Conservation (phyloP, 2,329 filamentous ascomycete species). For the Microdochium trichocladiopsis region DNA sequence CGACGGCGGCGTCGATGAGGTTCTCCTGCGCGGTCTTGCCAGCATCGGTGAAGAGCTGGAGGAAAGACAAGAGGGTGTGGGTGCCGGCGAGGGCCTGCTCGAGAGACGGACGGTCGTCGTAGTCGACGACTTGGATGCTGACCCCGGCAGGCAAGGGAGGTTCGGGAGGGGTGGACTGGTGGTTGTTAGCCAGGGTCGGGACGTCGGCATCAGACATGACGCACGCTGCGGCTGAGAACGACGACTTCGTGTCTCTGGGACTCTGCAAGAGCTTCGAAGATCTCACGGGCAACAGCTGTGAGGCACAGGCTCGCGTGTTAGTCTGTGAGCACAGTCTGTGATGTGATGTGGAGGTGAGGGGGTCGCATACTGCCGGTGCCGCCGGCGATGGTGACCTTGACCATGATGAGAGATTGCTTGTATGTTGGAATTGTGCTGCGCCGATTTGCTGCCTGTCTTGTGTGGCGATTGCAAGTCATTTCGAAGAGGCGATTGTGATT, state of each 20-base stretch:
- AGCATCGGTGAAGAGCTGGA: slow-evolving; percentile 25
- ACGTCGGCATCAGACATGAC: slow-evolving; percentile 1
- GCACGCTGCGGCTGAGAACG: slow-evolving; percentile 39
- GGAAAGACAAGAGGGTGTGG: slow-evolving; percentile 47
- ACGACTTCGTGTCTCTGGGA: slow-evolving; percentile 43
- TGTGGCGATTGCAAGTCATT: too few species aligned
- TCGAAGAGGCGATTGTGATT: background rate
- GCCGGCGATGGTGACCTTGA: slow-evolving; percentile 35
- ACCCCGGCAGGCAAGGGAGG: slow-evolving; percentile 16
- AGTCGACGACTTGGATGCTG: slow-evolving; percentile 34
- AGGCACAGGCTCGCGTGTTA: background rate
- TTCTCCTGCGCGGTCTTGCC: slow-evolving; percentile 37
- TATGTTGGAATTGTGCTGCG: background rate
- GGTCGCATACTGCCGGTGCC: slow-evolving; percentile 6
- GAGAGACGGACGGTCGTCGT: slow-evolving; percentile 30
- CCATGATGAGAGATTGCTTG: too few species aligned
- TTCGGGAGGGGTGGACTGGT: slow-evolving; percentile 1
- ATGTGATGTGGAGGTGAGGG: too few species aligned
- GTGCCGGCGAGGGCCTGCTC: slow-evolving; percentile 31
- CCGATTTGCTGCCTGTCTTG: background rate
- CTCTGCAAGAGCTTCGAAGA: slow-evolving; percentile 41
- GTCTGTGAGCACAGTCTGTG: background rate
- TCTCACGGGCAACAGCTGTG: slow-evolving; percentile 43
- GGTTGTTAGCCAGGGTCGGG: slow-evolving; percentile 2
- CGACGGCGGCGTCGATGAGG: slow-evolving; percentile 51